Base-by-base conservation (phyloP, 768 basidiomycete species). In the Pleurotus djamor region DNA sequence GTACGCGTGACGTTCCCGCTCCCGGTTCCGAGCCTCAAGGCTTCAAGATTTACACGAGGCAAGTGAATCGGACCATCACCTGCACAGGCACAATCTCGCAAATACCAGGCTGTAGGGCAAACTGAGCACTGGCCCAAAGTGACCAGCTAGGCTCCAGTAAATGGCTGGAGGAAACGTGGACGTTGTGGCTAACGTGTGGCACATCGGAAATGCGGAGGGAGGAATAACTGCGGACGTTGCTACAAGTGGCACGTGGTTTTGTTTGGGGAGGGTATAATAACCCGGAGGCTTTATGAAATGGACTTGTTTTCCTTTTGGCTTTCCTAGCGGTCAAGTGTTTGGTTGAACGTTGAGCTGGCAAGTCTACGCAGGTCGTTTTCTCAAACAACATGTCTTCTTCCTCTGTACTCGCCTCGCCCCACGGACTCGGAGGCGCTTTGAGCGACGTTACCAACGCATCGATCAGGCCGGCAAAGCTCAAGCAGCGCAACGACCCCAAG, bases 311-410 rank as follows among this genome's bases (percentile, higher is more conserved):
- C 45, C 16, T 47, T 47, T 47, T 17, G 16, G 45, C 21, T 47
- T 47, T 14, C 45, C 45, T 17, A 7, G 17, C 45, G 45, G 45
- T 47, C 45, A 47, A 7, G 16, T 17, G 12, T 47, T 17, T 47
- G 13, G 45, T 28, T 28, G 21, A 28, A 28, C 21, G 45, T 47
- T 47, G 37, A 21, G 54, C 54, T 56, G 54, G 37, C 8, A 41
- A 28, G 38, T 52, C 28, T 44, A n/a, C 54, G 54, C 54, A 36
- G 54, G 54, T 56, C 54, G 59, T 59, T 48, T 28, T 51, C 49
- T 45, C 43, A 52, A 52, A 28, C 34, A 52, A n/a, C 52, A 54
- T 56, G 54, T 56, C 54, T 44, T 56, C 14, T 41, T 17, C 44
- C 36, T 14, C 54, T 44, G 21, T 37, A 32, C n/a, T 14, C 41